Base-by-base conservation (phyloP, 495 filamentous ascomycete species). In the Xylaria flabelliformis region DNA sequence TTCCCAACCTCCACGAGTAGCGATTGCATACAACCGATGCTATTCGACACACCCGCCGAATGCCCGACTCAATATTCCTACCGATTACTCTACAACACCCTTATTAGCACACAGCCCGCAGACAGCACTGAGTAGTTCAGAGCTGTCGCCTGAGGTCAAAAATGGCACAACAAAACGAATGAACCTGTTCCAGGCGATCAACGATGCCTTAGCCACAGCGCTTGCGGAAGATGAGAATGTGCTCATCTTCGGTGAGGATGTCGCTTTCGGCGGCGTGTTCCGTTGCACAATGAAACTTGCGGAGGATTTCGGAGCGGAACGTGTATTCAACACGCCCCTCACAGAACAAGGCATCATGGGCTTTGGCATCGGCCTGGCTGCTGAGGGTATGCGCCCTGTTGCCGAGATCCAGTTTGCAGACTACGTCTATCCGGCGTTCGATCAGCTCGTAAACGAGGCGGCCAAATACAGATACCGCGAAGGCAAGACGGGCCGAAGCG, bases 351-450 rank as follows among this genome's bases (percentile, higher is more conserved):
- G 96, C 0, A 97, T 99, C 75, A 88, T 95, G 64, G 96, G 96
- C 0, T 98, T 98, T 76, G 97, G 91, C 13, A 93, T 97, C 76
- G 96, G 96, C 2, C 88, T 90, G 21, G 95, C 95, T 0, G 91
- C 93, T 24, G 91, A 97, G 82, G 96, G 96, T 7, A 94, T 97
- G 92, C 93, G 91, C 64, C 93, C 96, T 0, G 89, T 99, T 21
- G 95, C 97, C 1, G 96, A 99, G 83, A 96, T 99, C 65, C 96
- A 99, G 82, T 99, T 99, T 77, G 97, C 96, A 46, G 96, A 99
- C 82, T 99, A 99, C 80, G 91, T 99, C 53, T 98, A 91, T 81
- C 96, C 96, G 3, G 94, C 96, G 1, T 98, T 98, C 74, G 96
- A 99, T 78, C 96, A 99, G 87, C 86, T 99, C 50, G 95, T 98